Base-by-base conservation (phyloP, 75 land plant species). In the Pinus taeda region DNA sequence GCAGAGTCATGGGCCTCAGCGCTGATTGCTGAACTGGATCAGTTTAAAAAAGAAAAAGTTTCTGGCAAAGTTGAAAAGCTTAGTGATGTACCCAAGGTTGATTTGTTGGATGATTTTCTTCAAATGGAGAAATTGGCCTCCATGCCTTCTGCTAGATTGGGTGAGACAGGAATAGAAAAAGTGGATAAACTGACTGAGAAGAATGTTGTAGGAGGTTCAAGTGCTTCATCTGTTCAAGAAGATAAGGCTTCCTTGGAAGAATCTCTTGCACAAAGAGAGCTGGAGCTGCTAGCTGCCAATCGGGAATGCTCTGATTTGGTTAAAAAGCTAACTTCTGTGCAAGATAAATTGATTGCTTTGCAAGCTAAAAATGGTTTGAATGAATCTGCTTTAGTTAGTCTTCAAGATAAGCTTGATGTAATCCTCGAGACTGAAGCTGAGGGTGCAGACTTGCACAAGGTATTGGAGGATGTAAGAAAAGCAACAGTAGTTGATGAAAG, bases 81-180 rank as follows among this genome's bases (percentile, higher is more conserved):
- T 21, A 53, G 88, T 59, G 83, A 66, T 56, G 76, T 82, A 6
- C 59, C 75, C 20, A 88, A 90, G 36, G 76, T 92, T 62, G 86
- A 83, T 59, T 83, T 93, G 17, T 85, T 94, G 93, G 95, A 96
- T 85, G 97, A 96, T 81, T 93, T 94, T 57, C 87, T 85, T 74
- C 97, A 91, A 70, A 93, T 96, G 94, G 98, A 93, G 74, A 76
- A 79, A 64, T 74, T 94, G 42, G 88, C 85, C 21, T 81, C 88
- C 57, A 24, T 87, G 45, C 82, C 81, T 33, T 79, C 82, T 26
- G 58, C 61, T 29, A 26, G 55, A 59, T 18, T 37, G 15, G 62
- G 30, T 60, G 22, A 58, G 49, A n/a, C 37, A 36, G 24, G 58
- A 73, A 15, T 73, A 29, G 58, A 30, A 61, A 75, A 75, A 60